Percentiles rank a stretch among this genome's conserved stretches.
These are phyloP conservation scores for Plectranthus barbatus DNA, from an alignment of 257 asterid genomes.

Conservation along the genomic window DNA sequence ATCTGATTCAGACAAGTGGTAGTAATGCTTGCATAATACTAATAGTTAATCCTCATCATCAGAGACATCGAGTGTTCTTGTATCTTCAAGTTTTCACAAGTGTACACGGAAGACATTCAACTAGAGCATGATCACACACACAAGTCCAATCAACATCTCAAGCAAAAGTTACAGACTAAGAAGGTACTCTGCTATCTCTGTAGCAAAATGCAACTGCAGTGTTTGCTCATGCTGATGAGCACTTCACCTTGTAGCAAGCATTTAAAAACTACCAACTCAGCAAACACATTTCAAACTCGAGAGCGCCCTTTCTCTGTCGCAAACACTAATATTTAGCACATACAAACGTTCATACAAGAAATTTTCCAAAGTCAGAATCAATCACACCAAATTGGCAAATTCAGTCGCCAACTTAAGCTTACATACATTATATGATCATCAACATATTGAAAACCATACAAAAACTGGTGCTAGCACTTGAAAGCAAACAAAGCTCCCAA, in stretches of 20 bases:
- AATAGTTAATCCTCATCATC: neutral
- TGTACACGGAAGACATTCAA: neutral
- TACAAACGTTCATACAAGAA: neutral
- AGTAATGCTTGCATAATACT: neutral
- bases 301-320: neutral
- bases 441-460: too few relatives aligned
- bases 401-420: neutral
- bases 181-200: neutral
- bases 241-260: neutral
- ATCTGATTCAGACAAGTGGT: neutral
- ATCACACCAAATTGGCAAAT: neutral
- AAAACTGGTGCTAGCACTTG: neutral
- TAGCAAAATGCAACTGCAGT: neutral
- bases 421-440: neutral
- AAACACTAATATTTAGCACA: neutral
- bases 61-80: neutral
- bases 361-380: neutral
- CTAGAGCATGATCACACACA: neutral
- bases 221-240: neutral
- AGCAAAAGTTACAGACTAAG: neutral
- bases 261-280: neutral
- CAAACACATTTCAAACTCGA: neutral
- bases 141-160: neutral
- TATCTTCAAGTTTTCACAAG: neutral
- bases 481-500: neutral